Evolutionary conservation across 768 basidiomycete genomes (phyloP), one percentile per base, ranked within the genome.

Genomic region (Collybia sordida): DNA sequence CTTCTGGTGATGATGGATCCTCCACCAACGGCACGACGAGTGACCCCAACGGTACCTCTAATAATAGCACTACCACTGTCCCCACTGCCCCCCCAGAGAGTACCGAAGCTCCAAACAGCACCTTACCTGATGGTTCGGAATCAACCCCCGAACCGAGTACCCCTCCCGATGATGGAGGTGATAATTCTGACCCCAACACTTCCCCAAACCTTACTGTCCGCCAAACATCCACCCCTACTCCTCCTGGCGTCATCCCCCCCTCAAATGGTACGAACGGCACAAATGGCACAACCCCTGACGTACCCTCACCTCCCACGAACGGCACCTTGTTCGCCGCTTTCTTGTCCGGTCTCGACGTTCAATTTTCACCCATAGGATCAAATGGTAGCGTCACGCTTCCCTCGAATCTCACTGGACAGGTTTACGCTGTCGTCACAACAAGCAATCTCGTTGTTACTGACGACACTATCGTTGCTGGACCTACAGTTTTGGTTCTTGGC

Each of bases 401-500:
- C 0, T 36, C 54, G 3, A 55, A 57, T 9, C 58, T 79, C 14
- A 53, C 52, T 42, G 81, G 81, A 14, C 73, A 72, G 37, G 74
- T 78, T 3, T 84, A 80, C 63, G 75, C 73, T 12, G 70, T 83
- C 21, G 71, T 83, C 45, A 71, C 70, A 31, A 61, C 46, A 8
- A 60, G 45, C 22, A 44, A 61, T 45, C 52, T 56, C 52, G 50
- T 65, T 39, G 59, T 65, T 12, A 62, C 62, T 11, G 73, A 76
- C 40, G 63, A 61, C 11, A 78, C 58, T 54, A 73, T 58, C 64
- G 54, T 83, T 15, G 80, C 79, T 40, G 82, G 80, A 2, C 74
- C 74, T 15, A 64, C 67, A 12, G 68, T 78, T 54, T 55, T 75
- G 36, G 12, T 47, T 2, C 57, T 62, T 39, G 49, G 52, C 36